A percentile compares a stretch with the other conserved stretches of the same genome.
Evolutionary conservation across 176 grass and related monocot genomes (phyloP).

Genomic region (Themeda triandra): DNA sequence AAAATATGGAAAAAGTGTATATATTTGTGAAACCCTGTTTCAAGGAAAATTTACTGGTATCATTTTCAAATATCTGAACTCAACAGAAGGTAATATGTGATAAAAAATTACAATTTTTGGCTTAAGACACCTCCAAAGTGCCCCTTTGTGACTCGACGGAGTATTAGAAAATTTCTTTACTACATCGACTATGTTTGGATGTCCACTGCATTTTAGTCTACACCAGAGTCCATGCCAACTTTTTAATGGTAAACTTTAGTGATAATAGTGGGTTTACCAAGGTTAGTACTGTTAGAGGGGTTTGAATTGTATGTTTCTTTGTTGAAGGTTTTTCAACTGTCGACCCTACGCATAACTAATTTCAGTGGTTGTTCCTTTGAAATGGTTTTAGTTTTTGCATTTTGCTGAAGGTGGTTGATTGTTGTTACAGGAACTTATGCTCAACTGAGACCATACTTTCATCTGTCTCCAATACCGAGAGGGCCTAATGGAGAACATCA

Average conservation of each 20-base stretch:
- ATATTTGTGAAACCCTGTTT: not conserved
- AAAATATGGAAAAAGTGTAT: not conserved
- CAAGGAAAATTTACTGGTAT: not conserved
- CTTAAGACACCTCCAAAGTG: not conserved
- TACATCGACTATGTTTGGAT: not conserved
- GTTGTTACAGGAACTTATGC: not conserved
- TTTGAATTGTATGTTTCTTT: slow-evolving; percentile 7
- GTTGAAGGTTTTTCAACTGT: not conserved
- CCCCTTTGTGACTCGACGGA: not conserved
- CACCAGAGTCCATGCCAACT: not conserved
- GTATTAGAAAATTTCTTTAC: not conserved
- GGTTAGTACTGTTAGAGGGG: not conserved
- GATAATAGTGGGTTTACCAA: not conserved
- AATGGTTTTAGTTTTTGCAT: not conserved
- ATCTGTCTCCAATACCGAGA: not conserved
- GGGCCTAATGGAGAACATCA: not conserved
- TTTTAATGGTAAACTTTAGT: not conserved
- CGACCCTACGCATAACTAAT: not conserved
- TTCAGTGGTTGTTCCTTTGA: not conserved
- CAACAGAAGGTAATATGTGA: not conserved
- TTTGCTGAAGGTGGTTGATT: not conserved
- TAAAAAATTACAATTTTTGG: not conserved
- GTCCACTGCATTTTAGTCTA: not conserved
- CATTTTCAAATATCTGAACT: not conserved
- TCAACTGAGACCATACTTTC: not conserved